A percentile compares a stretch with the other conserved stretches of the same genome.
Conservation (phyloP, 805 yeast genomes). For the Cyberlindnera suaveolens region DNA sequence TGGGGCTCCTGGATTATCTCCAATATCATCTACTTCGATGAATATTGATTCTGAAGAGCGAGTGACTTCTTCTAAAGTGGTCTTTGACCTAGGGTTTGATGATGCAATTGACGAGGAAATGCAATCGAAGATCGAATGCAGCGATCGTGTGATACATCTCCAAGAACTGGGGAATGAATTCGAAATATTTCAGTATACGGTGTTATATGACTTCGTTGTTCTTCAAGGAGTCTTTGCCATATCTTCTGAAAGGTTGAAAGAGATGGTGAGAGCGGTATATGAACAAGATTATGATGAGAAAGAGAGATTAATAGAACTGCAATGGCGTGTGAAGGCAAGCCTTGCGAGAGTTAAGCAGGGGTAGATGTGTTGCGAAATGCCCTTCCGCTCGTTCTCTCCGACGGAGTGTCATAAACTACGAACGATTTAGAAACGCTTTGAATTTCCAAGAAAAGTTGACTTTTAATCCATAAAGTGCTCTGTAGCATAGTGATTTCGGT, state of each 20-base stretch:
- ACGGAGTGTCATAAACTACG: too few species aligned
- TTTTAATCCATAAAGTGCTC: too few species aligned
- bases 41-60: too few species aligned
- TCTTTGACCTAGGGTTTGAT: slow-evolving; percentile 16
- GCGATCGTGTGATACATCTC: slow-evolving; percentile 19
- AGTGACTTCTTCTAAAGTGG: slow-evolving; percentile 6
- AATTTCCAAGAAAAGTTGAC: too few species aligned
- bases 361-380: too few species aligned
- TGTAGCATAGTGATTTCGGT: too few species aligned
- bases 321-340: slow-evolving; percentile 9
- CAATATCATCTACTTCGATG: not conserved
- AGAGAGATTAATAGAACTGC: slow-evolving; percentile 8
- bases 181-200: slow-evolving; percentile 5
- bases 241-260: slow-evolving; percentile 6
- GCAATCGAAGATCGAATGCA: slow-evolving; percentile 19
- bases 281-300: slow-evolving; percentile 8
- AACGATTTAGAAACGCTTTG: too few species aligned
- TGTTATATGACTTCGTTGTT: slow-evolving; percentile 19
- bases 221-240: slow-evolving; percentile 5
- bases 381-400: too few species aligned
- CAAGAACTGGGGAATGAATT: slow-evolving; percentile 24
- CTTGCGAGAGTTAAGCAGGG: slow-evolving; percentile 4
- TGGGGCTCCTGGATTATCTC: slow-evolving; percentile 3
- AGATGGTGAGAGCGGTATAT: slow-evolving; percentile 10
- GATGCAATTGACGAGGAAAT: slow-evolving; percentile 15